Evolutionary conservation across 2,329 filamentous ascomycete species (phyloP).

Genomic region (Diplodia seriata): DNA sequence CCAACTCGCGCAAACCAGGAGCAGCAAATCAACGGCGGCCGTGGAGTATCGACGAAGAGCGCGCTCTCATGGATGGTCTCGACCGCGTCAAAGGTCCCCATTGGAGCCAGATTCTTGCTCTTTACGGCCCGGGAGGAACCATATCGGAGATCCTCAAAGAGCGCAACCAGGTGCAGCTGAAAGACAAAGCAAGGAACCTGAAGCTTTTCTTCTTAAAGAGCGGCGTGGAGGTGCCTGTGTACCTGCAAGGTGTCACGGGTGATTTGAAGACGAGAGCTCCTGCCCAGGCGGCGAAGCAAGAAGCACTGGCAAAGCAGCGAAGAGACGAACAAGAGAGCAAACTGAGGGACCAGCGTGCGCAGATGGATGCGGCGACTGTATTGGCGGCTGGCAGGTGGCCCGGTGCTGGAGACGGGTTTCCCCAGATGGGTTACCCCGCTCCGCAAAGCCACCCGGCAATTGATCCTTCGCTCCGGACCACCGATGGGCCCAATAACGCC

Average conservation of each 20-base stretch:
- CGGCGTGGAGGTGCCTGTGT: constrained; percentile 87
- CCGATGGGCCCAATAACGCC: constrained; percentile 7
- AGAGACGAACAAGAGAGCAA: constrained; percentile 30
- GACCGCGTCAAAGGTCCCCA: constrained; percentile 90
- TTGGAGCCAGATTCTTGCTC: constrained; percentile 87
- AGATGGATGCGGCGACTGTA: constrained; percentile 31
- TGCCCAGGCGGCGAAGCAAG: constrained; percentile 56
- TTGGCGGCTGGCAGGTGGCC: constrained; percentile 27
- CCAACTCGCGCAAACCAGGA: constrained; percentile 59
- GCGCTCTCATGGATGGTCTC: constrained; percentile 85
- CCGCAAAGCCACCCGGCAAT: constrained; percentile 19
- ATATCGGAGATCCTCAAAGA: constrained; percentile 86
- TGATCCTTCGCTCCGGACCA: constrained; percentile 25
- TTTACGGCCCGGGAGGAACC: constrained; percentile 81
- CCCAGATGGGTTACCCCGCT: constrained; percentile 22
- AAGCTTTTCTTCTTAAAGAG: constrained; percentile 93
- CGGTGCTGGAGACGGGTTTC: constrained; percentile 11
- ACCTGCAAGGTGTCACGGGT: constrained; percentile 85
- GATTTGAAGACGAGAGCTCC: constrained; percentile 87
- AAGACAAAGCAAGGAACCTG: constrained; percentile 88
- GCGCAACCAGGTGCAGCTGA: constrained; percentile 87
- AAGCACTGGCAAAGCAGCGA: constrained; percentile 31
- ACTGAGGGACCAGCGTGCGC: constrained; percentile 20
- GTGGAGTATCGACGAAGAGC: constrained; percentile 89
- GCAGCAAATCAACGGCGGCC: constrained; percentile 70